phyloP scores from a whole-genome alignment of 192 early-diverging fungal species.

The Entophlyctis helioformis region DNA sequence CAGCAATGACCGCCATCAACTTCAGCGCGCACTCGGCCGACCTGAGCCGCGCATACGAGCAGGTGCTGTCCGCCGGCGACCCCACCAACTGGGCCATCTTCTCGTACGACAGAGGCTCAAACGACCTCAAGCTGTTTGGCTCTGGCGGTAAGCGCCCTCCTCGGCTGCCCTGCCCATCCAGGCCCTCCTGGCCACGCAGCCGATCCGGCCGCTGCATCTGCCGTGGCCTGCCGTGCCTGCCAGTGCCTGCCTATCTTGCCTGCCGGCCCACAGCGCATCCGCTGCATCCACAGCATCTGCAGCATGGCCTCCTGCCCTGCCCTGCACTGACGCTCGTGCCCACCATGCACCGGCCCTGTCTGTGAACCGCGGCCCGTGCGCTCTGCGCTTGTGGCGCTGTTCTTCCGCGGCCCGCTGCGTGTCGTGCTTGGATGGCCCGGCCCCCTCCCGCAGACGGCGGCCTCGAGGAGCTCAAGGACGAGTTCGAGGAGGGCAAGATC shows the following conservation, averaged over 20 bases:
- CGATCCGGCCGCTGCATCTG: no score
- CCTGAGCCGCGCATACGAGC: slow-evolving; percentile 8
- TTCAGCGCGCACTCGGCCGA: no score
- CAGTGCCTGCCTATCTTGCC: no score
- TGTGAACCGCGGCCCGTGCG: neutral
- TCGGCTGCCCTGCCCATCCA: no score
- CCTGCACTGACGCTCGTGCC: no score
- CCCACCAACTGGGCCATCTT: slow-evolving; percentile 52
- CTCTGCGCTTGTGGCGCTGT: neutral
- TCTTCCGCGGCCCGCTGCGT: neutral
- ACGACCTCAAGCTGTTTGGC: slow-evolving; percentile 14
- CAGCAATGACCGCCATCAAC: no score
- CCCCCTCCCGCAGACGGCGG: slow-evolving; percentile 39
- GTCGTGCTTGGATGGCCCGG: neutral
- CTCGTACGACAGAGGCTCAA: slow-evolving; percentile 18
- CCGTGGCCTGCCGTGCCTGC: no score
- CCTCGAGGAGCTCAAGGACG: slow-evolving; percentile 80
- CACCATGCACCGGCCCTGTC: no score
- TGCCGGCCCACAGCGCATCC: no score
- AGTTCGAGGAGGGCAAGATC: slow-evolving; percentile 81
- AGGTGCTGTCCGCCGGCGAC: slow-evolving; percentile 15
- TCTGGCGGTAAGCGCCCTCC: slow-evolving; percentile 30
- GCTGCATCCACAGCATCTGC: no score
- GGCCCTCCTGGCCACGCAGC: no score
- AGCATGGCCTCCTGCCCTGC: no score